Base-by-base conservation (phyloP, 2,329 filamentous ascomycete genomes). In the Aspergillus fructus region DNA sequence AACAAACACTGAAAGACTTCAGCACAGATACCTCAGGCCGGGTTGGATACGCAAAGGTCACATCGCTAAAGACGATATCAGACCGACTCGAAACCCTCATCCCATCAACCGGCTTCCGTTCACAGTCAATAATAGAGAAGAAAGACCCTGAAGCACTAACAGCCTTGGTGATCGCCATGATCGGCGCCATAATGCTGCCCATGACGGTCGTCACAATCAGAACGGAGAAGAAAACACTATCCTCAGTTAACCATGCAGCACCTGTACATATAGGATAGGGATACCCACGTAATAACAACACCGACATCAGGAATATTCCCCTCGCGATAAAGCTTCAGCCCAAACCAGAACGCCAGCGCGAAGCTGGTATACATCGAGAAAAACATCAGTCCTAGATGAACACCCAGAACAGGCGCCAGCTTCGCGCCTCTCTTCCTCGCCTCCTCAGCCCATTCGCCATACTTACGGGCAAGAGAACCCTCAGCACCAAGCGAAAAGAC, bases 301-400 rank as follows among this genome's bases (percentile, higher is more conserved):
- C 27, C 27, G 2, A 30, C 27, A 52, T 70, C 67, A 2, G 61
- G 53, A 24, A 76, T 71, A 23, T 71, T 64, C 0, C 69, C 71
- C 11, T 68, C 66, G 1, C 65, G 62, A 43, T 66, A 76, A 13
- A 74, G 65, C 55, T 68, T 72, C 30, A 74, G 52, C 0, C 71
- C 73, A 40, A 72, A 71, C 74, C 73, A 76, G 43, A 76, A 74
- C 2, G 70, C 68, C 11, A 76, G 61, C 0, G 70, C 63, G 56
- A 70, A 73, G 50, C 67, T 73, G 27, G 64, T 48, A 58, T 74
- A 76, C 64, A 74, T 69, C 8, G 69, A 67, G 41, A 74, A 76
- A 52, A 74, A 72, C 0, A 69, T 62, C 5, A 71, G 62, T 1
- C 62, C 68, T 3, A 77, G 55, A 40, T 77, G 72, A 5, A 71